Percentiles rank a stretch among this genome's conserved stretches.
Conservation (phyloP, 192 early-diverging fungal genomes). For the Diversispora epigaea region DNA sequence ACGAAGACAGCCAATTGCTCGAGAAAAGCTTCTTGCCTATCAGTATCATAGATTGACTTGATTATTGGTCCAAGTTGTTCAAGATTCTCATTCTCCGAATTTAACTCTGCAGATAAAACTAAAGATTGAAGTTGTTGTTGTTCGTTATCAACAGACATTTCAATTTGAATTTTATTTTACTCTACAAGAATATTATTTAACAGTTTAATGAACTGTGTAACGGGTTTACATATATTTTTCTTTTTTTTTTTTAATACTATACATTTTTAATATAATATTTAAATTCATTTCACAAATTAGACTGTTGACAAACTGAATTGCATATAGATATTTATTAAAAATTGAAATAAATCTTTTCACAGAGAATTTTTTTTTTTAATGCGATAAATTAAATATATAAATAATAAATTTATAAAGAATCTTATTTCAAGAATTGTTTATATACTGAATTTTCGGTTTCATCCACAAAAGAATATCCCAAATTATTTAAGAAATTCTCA, state of each 20-base stretch:
- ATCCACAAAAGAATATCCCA: slow-evolving; percentile 87
- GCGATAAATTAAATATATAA: too few relatives aligned
- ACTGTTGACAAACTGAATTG: too few relatives aligned
- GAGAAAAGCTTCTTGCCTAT: slow-evolving; percentile 83
- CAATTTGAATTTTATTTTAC: too few relatives aligned
- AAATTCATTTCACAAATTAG: too few relatives aligned
- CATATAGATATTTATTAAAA: too few relatives aligned
- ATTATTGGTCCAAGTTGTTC: slow-evolving; percentile 85
- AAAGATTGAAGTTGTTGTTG: slow-evolving; percentile 43
- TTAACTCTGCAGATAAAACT: slow-evolving; percentile 44
- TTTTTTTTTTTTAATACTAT: too few relatives aligned
- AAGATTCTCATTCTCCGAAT: slow-evolving; percentile 64
- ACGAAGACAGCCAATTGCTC: slow-evolving; percentile 83
- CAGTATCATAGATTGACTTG: slow-evolving; percentile 83
- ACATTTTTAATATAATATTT: too few relatives aligned
- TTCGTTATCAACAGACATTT: slow-evolving; percentile 46
- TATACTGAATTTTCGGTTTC: slow-evolving; percentile 91
- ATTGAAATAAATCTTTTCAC: slow-evolving; percentile 24
- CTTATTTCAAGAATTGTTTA: slow-evolving; percentile 73
- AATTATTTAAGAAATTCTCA: slow-evolving; percentile 72
- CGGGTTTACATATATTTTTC: too few relatives aligned
- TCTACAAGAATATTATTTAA: too few relatives aligned
- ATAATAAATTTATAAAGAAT: not conserved
- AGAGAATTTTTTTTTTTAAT: too few relatives aligned
- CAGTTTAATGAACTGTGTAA: too few relatives aligned